phyloP scores from a whole-genome alignment of 1,284 basidiomycete species.

The Melampsora americana region DNA sequence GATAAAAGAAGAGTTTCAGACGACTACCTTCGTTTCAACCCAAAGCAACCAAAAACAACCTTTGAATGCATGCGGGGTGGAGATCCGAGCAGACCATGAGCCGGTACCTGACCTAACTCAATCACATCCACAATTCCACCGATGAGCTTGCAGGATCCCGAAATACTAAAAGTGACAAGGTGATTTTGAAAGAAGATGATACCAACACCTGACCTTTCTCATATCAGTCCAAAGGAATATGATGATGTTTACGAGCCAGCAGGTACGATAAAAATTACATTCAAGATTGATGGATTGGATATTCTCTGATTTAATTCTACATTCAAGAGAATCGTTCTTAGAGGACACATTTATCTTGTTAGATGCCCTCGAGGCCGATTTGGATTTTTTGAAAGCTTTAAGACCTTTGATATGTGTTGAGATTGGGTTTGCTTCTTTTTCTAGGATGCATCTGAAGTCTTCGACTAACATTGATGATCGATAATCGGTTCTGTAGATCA shows the following conservation, averaged over 20 bases:
- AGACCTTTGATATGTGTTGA: slow-evolving; percentile 74
- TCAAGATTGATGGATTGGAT: neutral
- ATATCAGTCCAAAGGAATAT: slow-evolving; percentile 72
- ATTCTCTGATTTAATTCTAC: slow-evolving; percentile 15
- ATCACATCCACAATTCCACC: too few relatives aligned
- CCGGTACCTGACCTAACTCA: too few relatives aligned
- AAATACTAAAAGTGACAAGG: too few relatives aligned
- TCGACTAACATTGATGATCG: neutral
- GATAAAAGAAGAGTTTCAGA: too few relatives aligned
- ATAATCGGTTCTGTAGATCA: slow-evolving; percentile 22
- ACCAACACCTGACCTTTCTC: slow-evolving; percentile 82
- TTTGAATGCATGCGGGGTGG: too few relatives aligned
- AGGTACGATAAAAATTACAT: slow-evolving; percentile 58
- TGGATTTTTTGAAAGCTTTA: slow-evolving; percentile 59
- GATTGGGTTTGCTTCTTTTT: slow-evolving; percentile 66
- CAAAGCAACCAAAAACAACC: too few relatives aligned
- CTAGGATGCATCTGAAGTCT: neutral
- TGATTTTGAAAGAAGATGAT: slow-evolving; percentile 61
- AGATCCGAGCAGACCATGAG: too few relatives aligned
- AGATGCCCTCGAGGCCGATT: slow-evolving; percentile 83
- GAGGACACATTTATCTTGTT: slow-evolving; percentile 96
- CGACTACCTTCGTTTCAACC: too few relatives aligned
- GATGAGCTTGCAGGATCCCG: too few relatives aligned
- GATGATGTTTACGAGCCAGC: slow-evolving; percentile 83
- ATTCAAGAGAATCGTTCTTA: slow-evolving; percentile 51